A percentile compares a stretch with the other conserved stretches of the same genome.
Evolutionary conservation across 768 basidiomycete species (phyloP).

Genomic region (Leccinum obscurum): DNA sequence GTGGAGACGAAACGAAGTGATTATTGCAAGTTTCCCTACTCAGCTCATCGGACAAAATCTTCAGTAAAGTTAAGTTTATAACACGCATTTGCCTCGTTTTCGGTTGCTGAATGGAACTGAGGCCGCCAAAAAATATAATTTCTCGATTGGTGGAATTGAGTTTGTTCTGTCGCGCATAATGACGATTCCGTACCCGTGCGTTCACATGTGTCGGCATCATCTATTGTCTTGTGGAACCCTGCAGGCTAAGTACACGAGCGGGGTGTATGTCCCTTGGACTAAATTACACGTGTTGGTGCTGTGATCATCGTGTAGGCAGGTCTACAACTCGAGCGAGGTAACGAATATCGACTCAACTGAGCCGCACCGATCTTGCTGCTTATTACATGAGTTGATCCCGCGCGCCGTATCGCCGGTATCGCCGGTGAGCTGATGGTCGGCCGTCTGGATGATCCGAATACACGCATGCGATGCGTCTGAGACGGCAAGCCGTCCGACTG

Average conservation of each 20-base stretch:
- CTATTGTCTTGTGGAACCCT: background rate
- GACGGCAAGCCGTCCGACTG: background rate
- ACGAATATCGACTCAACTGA: background rate
- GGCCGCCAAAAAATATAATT: background rate
- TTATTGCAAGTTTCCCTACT: slow-evolving; percentile 6
- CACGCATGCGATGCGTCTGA: background rate
- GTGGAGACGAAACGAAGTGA: background rate
- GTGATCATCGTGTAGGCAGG: background rate
- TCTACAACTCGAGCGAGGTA: background rate
- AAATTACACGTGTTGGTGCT: background rate
- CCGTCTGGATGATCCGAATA: slow-evolving; percentile 1
- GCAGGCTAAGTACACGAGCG: slow-evolving; percentile 1
- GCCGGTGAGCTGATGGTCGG: background rate
- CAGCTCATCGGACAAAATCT: background rate
- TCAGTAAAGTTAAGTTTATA: slow-evolving; percentile 21
- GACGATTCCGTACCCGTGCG: background rate
- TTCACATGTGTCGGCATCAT: slow-evolving; percentile 1
- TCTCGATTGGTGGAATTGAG: slow-evolving; percentile 1
- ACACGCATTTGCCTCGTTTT: slow-evolving; percentile 28
- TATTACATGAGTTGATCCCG: slow-evolving; percentile 6
- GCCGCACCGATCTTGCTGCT: background rate
- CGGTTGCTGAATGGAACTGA: slow-evolving; percentile 20
- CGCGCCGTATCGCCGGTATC: background rate
- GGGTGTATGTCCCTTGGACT: background rate
- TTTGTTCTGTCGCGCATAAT: slow-evolving; percentile 1